Conservation (phyloP, 1,284 basidiomycete species). For the Anthracocystis walkeri region DNA sequence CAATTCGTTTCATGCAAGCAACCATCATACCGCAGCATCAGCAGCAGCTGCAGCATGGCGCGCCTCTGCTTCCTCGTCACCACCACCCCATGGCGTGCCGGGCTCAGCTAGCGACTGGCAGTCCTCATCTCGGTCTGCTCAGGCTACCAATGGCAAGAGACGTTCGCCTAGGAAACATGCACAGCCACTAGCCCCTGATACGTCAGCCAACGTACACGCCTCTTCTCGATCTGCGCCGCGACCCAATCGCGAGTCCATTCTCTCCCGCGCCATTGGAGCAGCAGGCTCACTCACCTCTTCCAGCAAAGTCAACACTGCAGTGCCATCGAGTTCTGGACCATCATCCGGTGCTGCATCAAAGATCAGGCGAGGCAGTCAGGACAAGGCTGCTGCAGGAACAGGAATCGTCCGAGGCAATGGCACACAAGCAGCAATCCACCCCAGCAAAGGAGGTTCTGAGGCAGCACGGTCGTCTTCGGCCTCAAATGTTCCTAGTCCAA, state of each 20-base stretch:
- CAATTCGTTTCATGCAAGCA: constrained; percentile 3
- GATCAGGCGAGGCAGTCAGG: constrained; percentile 11
- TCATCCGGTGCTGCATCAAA: constrained; percentile 1
- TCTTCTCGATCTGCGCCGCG: constrained; percentile 9
- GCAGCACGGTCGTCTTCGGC: constrained; percentile 24
- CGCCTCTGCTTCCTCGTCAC: constrained; percentile 13
- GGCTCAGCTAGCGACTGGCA: constrained; percentile 11
- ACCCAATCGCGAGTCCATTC: constrained; percentile 23
- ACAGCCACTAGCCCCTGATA: constrained; percentile 18
- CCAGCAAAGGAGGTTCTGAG: constrained; percentile 14
- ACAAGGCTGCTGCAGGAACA: not conserved
- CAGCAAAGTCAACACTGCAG: constrained; percentile 1
- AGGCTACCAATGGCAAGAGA: not conserved
- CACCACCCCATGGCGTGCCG: constrained; percentile 11
- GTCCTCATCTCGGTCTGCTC: constrained; percentile 17
- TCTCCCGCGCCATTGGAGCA: constrained; percentile 27
- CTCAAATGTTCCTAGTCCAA: constrained; percentile 17
- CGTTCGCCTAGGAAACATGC: constrained; percentile 25
- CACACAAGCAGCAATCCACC: constrained; percentile 2
- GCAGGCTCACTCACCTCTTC: constrained; percentile 16
- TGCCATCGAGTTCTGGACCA: constrained; percentile 3
- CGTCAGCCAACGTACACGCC: constrained; percentile 7
- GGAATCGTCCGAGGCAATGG: constrained; percentile 2
- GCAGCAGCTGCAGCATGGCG: constrained; percentile 16
- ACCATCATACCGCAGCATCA: constrained; percentile 6